Conservation (phyloP, 2,329 filamentous ascomycete species). For the Verticillium tricorpus region DNA sequence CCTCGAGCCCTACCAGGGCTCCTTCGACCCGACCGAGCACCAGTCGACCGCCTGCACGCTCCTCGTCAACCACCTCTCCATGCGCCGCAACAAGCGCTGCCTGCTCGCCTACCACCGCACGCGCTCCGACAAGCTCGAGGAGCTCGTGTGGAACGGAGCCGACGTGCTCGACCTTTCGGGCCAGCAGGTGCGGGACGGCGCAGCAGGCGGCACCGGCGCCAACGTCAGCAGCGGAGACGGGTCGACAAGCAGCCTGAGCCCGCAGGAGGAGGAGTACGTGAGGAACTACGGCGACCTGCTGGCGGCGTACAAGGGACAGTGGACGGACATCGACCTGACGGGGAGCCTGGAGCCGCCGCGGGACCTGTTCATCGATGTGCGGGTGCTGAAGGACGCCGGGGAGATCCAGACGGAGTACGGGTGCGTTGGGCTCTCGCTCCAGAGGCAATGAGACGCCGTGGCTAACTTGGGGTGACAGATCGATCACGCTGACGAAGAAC, state of each 20-base stretch:
- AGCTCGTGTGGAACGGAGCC: conserved; percentile 85
- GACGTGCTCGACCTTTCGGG: conserved; percentile 71
- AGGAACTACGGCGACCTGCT: conserved; percentile 86
- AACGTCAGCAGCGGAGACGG: conserved; percentile 35
- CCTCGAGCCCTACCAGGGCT: conserved; percentile 76
- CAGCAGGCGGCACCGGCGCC: conserved; percentile 27
- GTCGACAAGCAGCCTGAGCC: conserved; percentile 74
- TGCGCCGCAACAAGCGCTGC: conserved; percentile 94
- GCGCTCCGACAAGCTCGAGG: conserved; percentile 85
- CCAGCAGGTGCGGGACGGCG: conserved; percentile 44
- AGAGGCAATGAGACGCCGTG: background rate
- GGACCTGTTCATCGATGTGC: conserved; percentile 94
- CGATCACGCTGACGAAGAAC: conserved; percentile 95
- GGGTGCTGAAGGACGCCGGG: conserved; percentile 92
- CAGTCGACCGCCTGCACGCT: conserved; percentile 83
- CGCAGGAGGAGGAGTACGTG: conserved; percentile 95
- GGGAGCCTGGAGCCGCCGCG: conserved; percentile 90
- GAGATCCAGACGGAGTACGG: conserved; percentile 99
- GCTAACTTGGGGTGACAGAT: conserved; percentile 43
- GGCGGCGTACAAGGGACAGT: conserved; percentile 95
- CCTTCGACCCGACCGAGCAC: conserved; percentile 79
- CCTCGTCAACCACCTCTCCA: conserved; percentile 88
- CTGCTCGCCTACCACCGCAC: conserved; percentile 91
- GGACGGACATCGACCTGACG: conserved; percentile 95
- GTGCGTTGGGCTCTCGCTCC: conserved; percentile 44